A percentile compares a stretch with the other conserved stretches of the same genome.
These are phyloP conservation scores for Solanum clarkiae DNA, from an alignment of 257 asterid genomes.

Conservation along the genomic window DNA sequence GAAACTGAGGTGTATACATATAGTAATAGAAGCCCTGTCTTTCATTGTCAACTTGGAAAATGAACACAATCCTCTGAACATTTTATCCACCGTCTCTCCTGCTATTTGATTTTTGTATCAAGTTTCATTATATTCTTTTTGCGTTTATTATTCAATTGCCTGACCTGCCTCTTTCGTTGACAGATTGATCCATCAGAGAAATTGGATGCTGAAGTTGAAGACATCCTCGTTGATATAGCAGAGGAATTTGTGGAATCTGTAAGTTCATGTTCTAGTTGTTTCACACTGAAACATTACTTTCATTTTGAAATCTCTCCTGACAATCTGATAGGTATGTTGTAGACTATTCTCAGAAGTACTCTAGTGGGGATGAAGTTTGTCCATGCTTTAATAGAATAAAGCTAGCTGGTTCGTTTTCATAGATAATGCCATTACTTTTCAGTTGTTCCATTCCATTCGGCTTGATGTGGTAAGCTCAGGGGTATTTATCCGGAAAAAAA, in stretches of 20 bases:
- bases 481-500: not conserved
- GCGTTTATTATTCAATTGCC: not conserved
- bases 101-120: not conserved
- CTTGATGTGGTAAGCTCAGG: not conserved
- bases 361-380: not conserved
- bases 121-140: not conserved
- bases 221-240: conserved; percentile 71
- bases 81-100: not conserved
- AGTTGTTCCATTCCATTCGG: conserved; percentile 4
- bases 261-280: conserved; percentile 19
- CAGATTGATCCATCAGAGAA: conserved; percentile 90
- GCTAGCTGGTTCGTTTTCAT: not conserved
- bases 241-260: conserved; percentile 96
- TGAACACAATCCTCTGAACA: not conserved
- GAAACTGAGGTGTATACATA: not conserved
- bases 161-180: conserved; percentile 2
- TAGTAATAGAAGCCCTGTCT: not conserved
- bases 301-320: not conserved
- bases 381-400: not conserved
- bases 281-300: not conserved
- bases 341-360: not conserved
- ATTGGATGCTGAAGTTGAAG: conserved; percentile 79
- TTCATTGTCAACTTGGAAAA: not conserved
- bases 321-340: not conserved
- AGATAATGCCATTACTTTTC: not conserved